phyloP scores from a whole-genome alignment of 495 filamentous ascomycete species.

The Neurospora sp. region DNA sequence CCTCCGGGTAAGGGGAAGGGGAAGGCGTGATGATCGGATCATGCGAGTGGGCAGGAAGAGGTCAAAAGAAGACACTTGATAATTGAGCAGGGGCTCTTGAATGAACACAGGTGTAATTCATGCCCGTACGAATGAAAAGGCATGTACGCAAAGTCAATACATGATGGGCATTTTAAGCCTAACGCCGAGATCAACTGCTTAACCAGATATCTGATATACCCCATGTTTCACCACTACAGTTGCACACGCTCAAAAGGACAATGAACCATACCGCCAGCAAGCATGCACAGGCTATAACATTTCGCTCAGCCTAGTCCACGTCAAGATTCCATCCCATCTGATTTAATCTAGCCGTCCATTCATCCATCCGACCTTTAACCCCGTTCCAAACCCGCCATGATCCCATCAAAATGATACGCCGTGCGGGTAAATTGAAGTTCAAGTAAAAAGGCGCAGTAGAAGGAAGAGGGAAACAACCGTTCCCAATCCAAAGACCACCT shows the following conservation, averaged over 20 bases:
- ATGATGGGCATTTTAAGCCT: neutral
- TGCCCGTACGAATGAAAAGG: neutral
- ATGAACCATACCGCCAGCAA: neutral
- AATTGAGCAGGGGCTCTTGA: neutral
- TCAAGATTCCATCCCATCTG: neutral
- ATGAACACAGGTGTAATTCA: neutral
- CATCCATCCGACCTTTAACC: neutral
- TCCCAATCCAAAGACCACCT: neutral
- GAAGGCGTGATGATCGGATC: slow-evolving; percentile 3
- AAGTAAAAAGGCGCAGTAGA: neutral
- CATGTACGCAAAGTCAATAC: neutral
- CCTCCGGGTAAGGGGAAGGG: slow-evolving; percentile 17
- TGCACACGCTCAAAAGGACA: neutral
- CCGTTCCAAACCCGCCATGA: neutral
- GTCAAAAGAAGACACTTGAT: neutral
- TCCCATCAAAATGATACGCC: neutral
- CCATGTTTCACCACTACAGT: neutral
- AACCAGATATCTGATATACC: neutral
- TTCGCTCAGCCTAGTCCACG: neutral
- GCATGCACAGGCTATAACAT: neutral
- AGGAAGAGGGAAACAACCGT: neutral
- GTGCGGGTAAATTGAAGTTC: neutral
- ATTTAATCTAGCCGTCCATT: neutral
- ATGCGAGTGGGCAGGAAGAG: neutral
- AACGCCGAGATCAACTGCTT: neutral